Percentiles rank a stretch among this genome's conserved stretches.
phyloP scores from a whole-genome alignment of 495 filamentous ascomycete genomes.

The Venustampulla echinocandica region DNA sequence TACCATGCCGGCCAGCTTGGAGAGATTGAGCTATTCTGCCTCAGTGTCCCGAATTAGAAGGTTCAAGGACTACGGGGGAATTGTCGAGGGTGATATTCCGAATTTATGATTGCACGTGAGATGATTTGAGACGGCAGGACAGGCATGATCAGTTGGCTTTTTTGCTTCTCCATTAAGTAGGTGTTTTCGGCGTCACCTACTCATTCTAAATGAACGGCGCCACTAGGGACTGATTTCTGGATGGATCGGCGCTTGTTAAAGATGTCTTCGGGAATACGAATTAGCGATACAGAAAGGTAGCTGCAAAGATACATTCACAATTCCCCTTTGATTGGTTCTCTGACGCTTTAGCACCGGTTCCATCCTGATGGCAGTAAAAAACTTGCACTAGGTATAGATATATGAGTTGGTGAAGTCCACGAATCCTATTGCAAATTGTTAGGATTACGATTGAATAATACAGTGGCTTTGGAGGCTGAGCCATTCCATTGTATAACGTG shows the following conservation, averaged over 20 bases:
- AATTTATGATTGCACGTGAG: slow-evolving; percentile 21
- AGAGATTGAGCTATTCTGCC: slow-evolving; percentile 74
- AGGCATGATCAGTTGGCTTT: slow-evolving; percentile 9
- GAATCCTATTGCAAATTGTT: too few relatives aligned
- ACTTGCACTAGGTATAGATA: too few relatives aligned
- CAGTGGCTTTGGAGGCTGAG: too few relatives aligned
- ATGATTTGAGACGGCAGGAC: slow-evolving; percentile 17
- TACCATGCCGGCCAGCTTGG: slow-evolving; percentile 58
- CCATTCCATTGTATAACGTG: too few relatives aligned
- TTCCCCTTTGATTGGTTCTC: too few relatives aligned
- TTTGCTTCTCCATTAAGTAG: slow-evolving; percentile 6
- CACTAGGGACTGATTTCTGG: slow-evolving; percentile 1
- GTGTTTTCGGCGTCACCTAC: slow-evolving; percentile 14
- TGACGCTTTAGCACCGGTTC: too few relatives aligned
- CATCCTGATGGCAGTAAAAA: too few relatives aligned
- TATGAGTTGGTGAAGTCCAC: too few relatives aligned
- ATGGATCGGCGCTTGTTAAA: slow-evolving; percentile 10
- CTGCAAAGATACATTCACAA: too few relatives aligned
- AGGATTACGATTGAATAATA: too few relatives aligned
- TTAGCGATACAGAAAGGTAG: neutral
- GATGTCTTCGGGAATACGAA: neutral
- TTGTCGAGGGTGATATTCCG: slow-evolving; percentile 9
- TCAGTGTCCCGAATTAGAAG: slow-evolving; percentile 23
- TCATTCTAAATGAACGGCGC: slow-evolving; percentile 3
- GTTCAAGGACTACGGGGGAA: neutral